Evolutionary conservation across 192 early-diverging fungal genomes (phyloP).

Genomic region (Umbelopsis ramanniana): DNA sequence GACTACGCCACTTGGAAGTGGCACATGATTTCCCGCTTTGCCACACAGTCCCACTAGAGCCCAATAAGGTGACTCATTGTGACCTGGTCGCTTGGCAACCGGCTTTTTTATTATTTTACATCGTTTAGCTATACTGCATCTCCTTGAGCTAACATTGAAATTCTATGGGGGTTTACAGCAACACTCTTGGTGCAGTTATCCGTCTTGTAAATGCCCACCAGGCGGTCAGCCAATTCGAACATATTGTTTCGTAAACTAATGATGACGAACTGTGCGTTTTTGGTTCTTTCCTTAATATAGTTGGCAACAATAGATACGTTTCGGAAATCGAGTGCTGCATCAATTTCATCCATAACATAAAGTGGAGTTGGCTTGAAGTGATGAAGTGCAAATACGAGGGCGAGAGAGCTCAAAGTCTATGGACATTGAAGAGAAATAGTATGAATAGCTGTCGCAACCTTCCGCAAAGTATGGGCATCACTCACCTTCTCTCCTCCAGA

Average conservation of each 20-base stretch:
- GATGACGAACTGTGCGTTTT: slow-evolving; percentile 98
- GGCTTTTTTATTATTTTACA: neutral
- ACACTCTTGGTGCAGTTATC: slow-evolving; percentile 87
- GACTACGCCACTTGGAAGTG: slow-evolving; percentile 18
- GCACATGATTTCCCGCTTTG: slow-evolving; percentile 19
- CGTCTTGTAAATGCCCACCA: slow-evolving; percentile 99
- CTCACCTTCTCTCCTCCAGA: slow-evolving; percentile 99
- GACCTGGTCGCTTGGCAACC: slow-evolving; percentile 7
- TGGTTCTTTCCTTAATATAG: slow-evolving; percentile 97
- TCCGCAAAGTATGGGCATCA: neutral
- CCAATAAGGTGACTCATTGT: slow-evolving; percentile 20
- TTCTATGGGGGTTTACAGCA: slow-evolving; percentile 63
- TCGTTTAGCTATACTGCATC: neutral
- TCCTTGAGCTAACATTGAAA: slow-evolving; percentile 17
- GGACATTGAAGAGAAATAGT: neutral
- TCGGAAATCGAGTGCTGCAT: slow-evolving; percentile 97
- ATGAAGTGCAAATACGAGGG: slow-evolving; percentile 98
- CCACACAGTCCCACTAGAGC: neutral
- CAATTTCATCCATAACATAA: slow-evolving; percentile 99
- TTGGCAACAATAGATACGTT: slow-evolving; percentile 99
- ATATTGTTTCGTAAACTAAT: slow-evolving; percentile 99
- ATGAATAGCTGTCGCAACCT: neutral
- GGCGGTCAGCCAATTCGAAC: slow-evolving; percentile 99
- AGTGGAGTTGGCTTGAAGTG: slow-evolving; percentile 99
- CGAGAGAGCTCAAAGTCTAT: slow-evolving; percentile 95